Evolutionary conservation across 768 basidiomycete genomes (phyloP).

Genomic region (Asterophora parasitica): DNA sequence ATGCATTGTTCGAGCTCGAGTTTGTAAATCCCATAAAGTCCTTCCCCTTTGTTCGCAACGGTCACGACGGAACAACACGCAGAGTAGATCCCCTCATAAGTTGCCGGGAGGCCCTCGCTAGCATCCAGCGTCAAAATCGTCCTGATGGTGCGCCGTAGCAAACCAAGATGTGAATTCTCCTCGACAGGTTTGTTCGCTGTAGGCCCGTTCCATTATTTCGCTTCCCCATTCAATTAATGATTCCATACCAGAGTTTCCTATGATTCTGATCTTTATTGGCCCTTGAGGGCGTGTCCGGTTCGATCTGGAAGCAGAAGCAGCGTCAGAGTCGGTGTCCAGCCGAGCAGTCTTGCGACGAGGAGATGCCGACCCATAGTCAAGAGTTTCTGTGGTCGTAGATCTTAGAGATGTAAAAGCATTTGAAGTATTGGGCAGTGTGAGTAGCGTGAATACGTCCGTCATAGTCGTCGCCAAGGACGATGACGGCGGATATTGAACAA

Average conservation of each 20-base stretch:
- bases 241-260: slow-evolving; percentile 38
- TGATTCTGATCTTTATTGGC: slow-evolving; percentile 44
- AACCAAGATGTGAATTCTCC: slow-evolving; percentile 25
- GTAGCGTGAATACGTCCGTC: slow-evolving; percentile 30
- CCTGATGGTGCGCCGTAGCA: slow-evolving; percentile 34
- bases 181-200: slow-evolving; percentile 14
- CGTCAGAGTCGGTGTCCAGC: slow-evolving; percentile 61
- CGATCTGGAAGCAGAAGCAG: slow-evolving; percentile 59
- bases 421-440: slow-evolving; percentile 49
- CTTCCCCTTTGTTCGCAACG: slow-evolving; percentile 48
- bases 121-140: slow-evolving; percentile 34
- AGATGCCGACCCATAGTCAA: slow-evolving; percentile 45
- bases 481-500: no score
- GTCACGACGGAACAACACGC: slow-evolving; percentile 54
- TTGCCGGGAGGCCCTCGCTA: slow-evolving; percentile 33
- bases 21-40: slow-evolving; percentile 53
- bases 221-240: neutral
- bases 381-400: slow-evolving; percentile 31
- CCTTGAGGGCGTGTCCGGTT: slow-evolving; percentile 27
- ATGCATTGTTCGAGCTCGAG: slow-evolving; percentile 58
- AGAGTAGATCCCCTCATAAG: slow-evolving; percentile 53
- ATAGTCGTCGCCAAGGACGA: no score
- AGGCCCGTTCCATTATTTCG: neutral
- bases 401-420: slow-evolving; percentile 42
- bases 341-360: slow-evolving; percentile 67